phyloP scores from a whole-genome alignment of 306 rosid genomes.

The Cajanus cajan region DNA sequence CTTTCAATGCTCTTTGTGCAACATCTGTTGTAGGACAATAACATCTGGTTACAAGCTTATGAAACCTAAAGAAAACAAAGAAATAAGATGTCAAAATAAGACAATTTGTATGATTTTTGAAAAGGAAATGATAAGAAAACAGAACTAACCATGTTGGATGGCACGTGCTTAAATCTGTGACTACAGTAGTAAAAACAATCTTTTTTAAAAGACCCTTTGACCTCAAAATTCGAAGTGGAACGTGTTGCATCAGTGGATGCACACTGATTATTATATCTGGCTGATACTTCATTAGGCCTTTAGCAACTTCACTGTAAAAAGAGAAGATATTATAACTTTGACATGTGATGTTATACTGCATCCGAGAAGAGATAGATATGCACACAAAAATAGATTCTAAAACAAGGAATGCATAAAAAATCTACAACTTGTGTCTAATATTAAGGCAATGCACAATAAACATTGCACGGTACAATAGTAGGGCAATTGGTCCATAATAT shows the following conservation, averaged over 20 bases:
- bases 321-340: constrained; percentile 6
- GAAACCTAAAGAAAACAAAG: constrained; percentile 73
- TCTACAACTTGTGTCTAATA: background rate
- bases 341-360: background rate
- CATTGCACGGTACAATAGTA: background rate
- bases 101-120: background rate
- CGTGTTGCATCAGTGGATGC: constrained; percentile 98
- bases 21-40: constrained; percentile 93
- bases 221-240: constrained; percentile 91
- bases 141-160: constrained; percentile 91
- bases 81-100: constrained; percentile 37
- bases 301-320: constrained; percentile 68
- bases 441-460: background rate
- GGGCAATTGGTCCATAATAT: background rate
- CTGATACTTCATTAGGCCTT: constrained; percentile 92
- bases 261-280: constrained; percentile 99
- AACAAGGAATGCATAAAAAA: background rate
- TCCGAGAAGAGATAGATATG: constrained; percentile 7
- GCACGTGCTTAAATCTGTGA: constrained; percentile 98
- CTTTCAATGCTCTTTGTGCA: constrained; percentile 78
- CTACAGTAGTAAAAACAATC: constrained; percentile 92
- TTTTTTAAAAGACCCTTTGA: constrained; percentile 80
- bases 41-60: constrained; percentile 97
- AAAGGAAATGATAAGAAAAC: background rate
- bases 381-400: background rate